Conservation (phyloP, 2,329 filamentous ascomycete genomes). For the Annulohypoxylon truncatum region DNA sequence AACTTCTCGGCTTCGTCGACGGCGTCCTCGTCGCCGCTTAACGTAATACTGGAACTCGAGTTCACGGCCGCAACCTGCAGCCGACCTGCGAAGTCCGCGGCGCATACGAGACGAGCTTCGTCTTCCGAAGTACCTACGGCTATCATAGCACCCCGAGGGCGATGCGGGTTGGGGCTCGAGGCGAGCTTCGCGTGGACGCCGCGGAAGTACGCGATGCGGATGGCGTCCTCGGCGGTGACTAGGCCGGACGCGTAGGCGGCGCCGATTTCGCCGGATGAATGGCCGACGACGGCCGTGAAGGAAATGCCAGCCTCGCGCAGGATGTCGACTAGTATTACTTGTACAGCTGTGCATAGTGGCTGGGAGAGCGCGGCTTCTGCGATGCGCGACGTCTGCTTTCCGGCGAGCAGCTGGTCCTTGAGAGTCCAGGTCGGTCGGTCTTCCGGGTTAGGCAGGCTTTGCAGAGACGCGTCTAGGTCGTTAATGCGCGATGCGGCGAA, state of each 20-base stretch:
- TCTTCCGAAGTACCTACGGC: conserved; percentile 52
- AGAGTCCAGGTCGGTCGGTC: conserved; percentile 38
- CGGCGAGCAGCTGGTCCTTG: conserved; percentile 16
- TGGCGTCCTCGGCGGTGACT: conserved; percentile 42
- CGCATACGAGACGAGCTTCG: conserved; percentile 16
- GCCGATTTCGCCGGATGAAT: conserved; percentile 48
- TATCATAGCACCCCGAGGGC: conserved; percentile 54
- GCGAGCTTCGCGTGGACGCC: conserved; percentile 47
- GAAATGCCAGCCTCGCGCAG: conserved; percentile 41
- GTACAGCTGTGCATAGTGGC: conserved; percentile 54
- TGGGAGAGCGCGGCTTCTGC: conserved; percentile 37
- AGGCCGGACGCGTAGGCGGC: conserved; percentile 41
- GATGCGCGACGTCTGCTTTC: conserved; percentile 25
- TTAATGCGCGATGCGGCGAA: conserved; percentile 27
- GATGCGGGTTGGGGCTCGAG: neutral
- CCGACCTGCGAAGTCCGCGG: neutral
- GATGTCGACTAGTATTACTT: conserved; percentile 53
- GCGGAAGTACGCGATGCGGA: conserved; percentile 49
- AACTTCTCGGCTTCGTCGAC: neutral
- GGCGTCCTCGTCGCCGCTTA: neutral
- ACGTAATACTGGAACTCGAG: neutral
- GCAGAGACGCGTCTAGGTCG: conserved; percentile 35
- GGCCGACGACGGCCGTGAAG: conserved; percentile 45
- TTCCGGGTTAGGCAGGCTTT: conserved; percentile 16
- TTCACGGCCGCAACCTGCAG: conserved; percentile 2